Evolutionary conservation across 2,329 filamentous ascomycete genomes (phyloP).

Genomic region (Capronia coronata): DNA sequence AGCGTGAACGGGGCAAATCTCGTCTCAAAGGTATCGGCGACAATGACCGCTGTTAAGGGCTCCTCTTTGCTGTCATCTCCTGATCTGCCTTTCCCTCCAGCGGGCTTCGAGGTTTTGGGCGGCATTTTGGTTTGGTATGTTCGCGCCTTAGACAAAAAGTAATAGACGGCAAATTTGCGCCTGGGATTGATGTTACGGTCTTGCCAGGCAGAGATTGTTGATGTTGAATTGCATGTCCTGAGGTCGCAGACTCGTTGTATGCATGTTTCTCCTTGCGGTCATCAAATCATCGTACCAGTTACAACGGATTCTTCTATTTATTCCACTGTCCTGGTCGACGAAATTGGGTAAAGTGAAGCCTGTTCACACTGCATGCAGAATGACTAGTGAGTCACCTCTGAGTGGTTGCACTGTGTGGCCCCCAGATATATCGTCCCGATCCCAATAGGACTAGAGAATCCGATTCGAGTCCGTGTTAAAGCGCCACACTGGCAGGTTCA

Average conservation of each 20-base stretch:
- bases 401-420: slow-evolving; percentile 7
- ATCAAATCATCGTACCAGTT: neutral
- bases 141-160: neutral
- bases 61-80: slow-evolving; percentile 56
- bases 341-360: no score
- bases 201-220: neutral
- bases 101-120: slow-evolving; percentile 30
- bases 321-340: no score
- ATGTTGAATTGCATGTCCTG: neutral
- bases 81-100: slow-evolving; percentile 35
- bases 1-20: slow-evolving; percentile 84
- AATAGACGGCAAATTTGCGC: neutral
- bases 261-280: neutral
- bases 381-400: slow-evolving; percentile 11
- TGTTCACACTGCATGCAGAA: neutral
- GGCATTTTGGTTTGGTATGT: slow-evolving; percentile 18
- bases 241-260: neutral
- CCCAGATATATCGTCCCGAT: no score
- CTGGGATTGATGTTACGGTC: neutral
- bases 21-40: slow-evolving; percentile 92
- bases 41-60: slow-evolving; percentile 63
- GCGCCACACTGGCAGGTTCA: no score
- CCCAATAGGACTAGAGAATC: no score
- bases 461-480: no score
- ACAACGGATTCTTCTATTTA: neutral